phyloP scores from a whole-genome alignment of 768 basidiomycete genomes.

The Melanogaster broomeanus region DNA sequence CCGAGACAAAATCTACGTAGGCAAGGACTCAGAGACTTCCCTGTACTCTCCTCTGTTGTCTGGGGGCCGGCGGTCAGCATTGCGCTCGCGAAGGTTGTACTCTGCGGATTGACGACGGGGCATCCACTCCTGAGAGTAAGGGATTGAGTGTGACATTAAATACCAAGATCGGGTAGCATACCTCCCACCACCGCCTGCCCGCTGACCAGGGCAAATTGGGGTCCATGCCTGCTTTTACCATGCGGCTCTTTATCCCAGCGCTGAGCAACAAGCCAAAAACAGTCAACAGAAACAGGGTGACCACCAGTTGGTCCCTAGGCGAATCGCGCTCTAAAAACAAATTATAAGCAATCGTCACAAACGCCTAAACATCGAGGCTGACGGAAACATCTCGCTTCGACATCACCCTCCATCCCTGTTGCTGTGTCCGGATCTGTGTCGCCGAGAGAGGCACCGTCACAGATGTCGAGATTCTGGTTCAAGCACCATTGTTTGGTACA shows the following conservation, averaged over 20 bases:
- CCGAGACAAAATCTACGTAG: slow-evolving; percentile 13
- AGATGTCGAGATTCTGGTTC: slow-evolving; percentile 86
- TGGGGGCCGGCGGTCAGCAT: slow-evolving; percentile 24
- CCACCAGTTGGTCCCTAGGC: slow-evolving; percentile 92
- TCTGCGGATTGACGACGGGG: slow-evolving; percentile 57
- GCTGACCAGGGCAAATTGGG: slow-evolving; percentile 62
- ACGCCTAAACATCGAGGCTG: slow-evolving; percentile 42
- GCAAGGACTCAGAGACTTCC: slow-evolving; percentile 37
- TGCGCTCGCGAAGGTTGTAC: slow-evolving; percentile 45
- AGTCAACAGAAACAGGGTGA: slow-evolving; percentile 85
- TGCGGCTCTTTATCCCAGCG: slow-evolving; percentile 81
- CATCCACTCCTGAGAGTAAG: slow-evolving; percentile 32
- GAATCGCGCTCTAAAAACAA: slow-evolving; percentile 82
- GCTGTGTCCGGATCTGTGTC: slow-evolving; percentile 91
- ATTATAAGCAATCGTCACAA: slow-evolving; percentile 28
- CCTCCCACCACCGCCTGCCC: slow-evolving; percentile 84
- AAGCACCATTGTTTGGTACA: slow-evolving; percentile 97
- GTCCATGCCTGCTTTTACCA: slow-evolving; percentile 76
- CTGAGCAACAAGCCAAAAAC: slow-evolving; percentile 84
- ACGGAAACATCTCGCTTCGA: slow-evolving; percentile 97
- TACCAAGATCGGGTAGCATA: slow-evolving; percentile 36
- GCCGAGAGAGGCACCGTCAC: slow-evolving; percentile 77
- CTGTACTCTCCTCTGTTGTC: slow-evolving; percentile 46
- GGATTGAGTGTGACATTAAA: slow-evolving; percentile 18
- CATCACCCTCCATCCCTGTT: slow-evolving; percentile 93